Base-by-base conservation (phyloP, 768 basidiomycete species). In the Hericium rajendrae region DNA sequence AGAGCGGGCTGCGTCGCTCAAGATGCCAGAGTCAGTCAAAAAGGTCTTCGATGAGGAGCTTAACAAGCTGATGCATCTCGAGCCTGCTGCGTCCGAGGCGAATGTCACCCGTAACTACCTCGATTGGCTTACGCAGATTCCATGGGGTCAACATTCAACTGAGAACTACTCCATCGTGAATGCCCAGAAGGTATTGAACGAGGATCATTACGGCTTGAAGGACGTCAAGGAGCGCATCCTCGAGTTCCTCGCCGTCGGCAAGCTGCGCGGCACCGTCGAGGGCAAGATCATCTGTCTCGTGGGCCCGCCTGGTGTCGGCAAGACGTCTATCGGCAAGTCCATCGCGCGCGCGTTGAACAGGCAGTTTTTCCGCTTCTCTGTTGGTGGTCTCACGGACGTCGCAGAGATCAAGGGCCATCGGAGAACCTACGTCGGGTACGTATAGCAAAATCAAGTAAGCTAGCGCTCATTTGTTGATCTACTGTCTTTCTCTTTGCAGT, bases 321-420 rank as follows among this genome's bases (percentile, higher is more conserved):
- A 98, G 76, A 98, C 95, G 4, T 87, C 84, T 56, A 97, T 98
- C 46, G 95, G 94, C 51, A 94, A 94, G 76, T 90, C 86, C 2
- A 97, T 99, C 53, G 87, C 97, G 0, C 80, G 93, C 15, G 94
- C 95, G 3, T 75, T 99, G 22, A 84, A 87, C 26, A 74, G 95
- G 58, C 86, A 92, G 69, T 98, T 98, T 74, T 98, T 94, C 82
- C 80, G 94, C 51, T 97, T 99, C 73, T 92, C 89, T 9, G 95
- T 98, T 4, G 95, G 97, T 61, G 95, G 97, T 13, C 71, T 99
- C 67, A 92, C 92, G 50, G 97, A 99, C 69, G 94, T 98, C 0
- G 97, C 97, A 56, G 97, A 98, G 78, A 97, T 99, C 67, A 98
- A 98, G 73, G 97, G 97, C 1, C 97, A 99, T 67, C 75, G 97